Conservation (phyloP, 2,329 filamentous ascomycete species). For the Colletotrichum karsti region DNA sequence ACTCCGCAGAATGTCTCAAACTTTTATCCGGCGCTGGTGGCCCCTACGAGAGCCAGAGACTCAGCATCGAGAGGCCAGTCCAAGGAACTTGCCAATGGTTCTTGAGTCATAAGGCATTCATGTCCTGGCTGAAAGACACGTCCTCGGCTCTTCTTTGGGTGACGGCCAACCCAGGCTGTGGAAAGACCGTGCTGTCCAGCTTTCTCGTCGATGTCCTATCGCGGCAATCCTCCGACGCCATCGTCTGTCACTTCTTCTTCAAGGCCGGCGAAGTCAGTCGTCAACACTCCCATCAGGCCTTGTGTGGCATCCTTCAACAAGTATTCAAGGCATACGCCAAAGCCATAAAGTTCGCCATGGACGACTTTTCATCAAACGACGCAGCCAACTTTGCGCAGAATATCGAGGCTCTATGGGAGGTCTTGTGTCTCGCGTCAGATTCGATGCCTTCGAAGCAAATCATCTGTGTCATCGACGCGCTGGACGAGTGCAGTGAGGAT, state of each 20-base stretch:
- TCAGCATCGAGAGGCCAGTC: neutral
- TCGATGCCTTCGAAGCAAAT: neutral
- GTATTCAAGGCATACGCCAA: neutral
- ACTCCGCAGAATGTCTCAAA: slow-evolving; percentile 1
- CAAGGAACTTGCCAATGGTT: slow-evolving; percentile 26
- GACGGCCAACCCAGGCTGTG: slow-evolving; percentile 18
- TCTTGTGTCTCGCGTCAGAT: neutral
- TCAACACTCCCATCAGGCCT: neutral
- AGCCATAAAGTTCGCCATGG: neutral
- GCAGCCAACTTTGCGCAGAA: neutral
- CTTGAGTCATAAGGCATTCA: neutral
- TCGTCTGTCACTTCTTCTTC: slow-evolving; percentile 26
- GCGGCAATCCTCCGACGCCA: neutral
- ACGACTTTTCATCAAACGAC: neutral
- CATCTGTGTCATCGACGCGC: slow-evolving; percentile 11
- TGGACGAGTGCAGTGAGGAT: slow-evolving; percentile 14
- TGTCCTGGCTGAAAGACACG: neutral
- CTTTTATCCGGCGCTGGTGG: neutral
- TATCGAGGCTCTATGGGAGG: neutral
- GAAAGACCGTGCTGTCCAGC: slow-evolving; percentile 7
- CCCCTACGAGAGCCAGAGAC: slow-evolving; percentile 11
- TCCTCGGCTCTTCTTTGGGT: neutral
- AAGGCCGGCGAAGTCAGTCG: slow-evolving; percentile 6
- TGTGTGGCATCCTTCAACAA: slow-evolving; percentile 5
- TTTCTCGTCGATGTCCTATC: slow-evolving; percentile 2